Conservation (phyloP, 106 monocot genomes). For the Allium sativum region DNA sequence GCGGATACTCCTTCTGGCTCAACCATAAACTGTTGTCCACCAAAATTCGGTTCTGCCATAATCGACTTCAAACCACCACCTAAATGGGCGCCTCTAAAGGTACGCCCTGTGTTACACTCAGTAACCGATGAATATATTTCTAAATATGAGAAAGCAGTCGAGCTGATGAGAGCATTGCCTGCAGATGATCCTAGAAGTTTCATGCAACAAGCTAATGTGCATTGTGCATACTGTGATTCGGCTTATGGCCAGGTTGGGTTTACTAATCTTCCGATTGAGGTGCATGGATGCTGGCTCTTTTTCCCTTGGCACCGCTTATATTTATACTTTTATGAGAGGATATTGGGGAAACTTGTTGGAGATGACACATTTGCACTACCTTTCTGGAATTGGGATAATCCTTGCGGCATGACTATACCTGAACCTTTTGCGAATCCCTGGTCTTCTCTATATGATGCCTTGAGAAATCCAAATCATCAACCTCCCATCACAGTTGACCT, state of each 20-base stretch:
- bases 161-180: constrained; percentile 10
- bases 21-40: constrained; percentile 2
- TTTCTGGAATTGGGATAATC: constrained; percentile 3
- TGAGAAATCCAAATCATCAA: constrained; percentile 20
- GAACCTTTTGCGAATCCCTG: background rate
- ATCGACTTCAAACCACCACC: constrained; percentile 1
- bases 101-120: background rate
- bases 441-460: constrained; percentile 25
- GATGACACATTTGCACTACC: background rate
- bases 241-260: constrained; percentile 16
- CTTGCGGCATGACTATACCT: background rate
- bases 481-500: constrained; percentile 22
- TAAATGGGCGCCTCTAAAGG: background rate
- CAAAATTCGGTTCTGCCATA: background rate
- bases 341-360: constrained; percentile 9
- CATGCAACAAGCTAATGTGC: constrained; percentile 22
- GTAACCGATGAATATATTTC: background rate
- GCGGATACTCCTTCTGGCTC: background rate
- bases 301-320: constrained; percentile 11
- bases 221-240: constrained; percentile 30
- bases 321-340: constrained; percentile 17
- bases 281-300: background rate
- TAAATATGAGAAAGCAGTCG: constrained; percentile 2
- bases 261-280: constrained; percentile 1
- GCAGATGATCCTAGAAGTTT: constrained; percentile 24